Percentiles rank a stretch among this genome's conserved stretches.
These are phyloP conservation scores for Xylaria sp. DNA, from an alignment of 2,329 filamentous ascomycete genomes.

Conservation along the genomic window DNA sequence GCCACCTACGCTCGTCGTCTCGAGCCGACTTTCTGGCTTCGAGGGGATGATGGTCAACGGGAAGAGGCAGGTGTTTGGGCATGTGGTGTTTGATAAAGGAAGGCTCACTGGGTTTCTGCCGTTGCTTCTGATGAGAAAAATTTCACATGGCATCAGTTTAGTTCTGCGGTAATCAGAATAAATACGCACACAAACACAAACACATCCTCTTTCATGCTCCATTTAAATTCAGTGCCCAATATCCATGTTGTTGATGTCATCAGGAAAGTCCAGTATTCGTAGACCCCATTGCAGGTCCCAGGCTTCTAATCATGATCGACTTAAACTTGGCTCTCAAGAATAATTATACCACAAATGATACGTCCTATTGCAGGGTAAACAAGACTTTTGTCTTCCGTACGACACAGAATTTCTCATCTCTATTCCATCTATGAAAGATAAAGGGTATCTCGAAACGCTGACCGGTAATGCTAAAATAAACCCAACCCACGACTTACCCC, in stretches of 20 bases:
- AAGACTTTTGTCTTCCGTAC: too few relatives aligned
- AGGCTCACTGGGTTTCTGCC: slow-evolving; percentile 34
- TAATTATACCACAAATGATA: background rate
- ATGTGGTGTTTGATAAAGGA: slow-evolving; percentile 37
- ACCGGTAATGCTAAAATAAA: background rate
- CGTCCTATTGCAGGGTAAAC: too few relatives aligned
- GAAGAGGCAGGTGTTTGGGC: slow-evolving; percentile 29
- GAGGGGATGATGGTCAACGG: slow-evolving; percentile 22
- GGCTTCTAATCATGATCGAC: background rate
- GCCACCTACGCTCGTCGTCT: slow-evolving; percentile 21
- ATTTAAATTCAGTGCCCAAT: background rate
- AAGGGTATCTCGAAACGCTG: slow-evolving; percentile 34
- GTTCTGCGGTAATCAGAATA: slow-evolving; percentile 34
- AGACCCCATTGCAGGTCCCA: background rate
- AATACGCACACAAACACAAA: slow-evolving; percentile 32
- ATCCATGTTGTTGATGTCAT: background rate
- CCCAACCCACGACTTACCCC: background rate
- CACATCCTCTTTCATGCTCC: background rate
- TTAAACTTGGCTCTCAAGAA: background rate
- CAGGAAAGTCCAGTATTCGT: too few relatives aligned
- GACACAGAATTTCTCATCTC: background rate
- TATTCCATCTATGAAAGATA: slow-evolving; percentile 7
- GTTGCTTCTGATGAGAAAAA: slow-evolving; percentile 32
- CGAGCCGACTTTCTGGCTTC: slow-evolving; percentile 19
- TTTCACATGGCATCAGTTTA: slow-evolving; percentile 31